These are phyloP conservation scores for Salix dunnii DNA, from an alignment of 345 rosid species.

Conservation along the genomic window DNA sequence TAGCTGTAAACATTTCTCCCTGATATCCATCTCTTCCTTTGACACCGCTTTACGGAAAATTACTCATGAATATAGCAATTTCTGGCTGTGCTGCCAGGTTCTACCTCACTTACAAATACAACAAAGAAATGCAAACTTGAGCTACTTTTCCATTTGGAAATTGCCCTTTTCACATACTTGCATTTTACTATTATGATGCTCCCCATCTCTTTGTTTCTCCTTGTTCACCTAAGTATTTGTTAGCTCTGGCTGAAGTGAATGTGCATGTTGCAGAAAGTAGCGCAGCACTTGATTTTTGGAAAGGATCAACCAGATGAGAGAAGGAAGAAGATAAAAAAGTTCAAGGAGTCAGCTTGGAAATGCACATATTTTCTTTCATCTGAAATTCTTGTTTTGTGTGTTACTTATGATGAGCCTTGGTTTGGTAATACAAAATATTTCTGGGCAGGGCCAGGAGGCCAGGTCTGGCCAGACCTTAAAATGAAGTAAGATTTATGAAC, in stretches of 20 bases:
- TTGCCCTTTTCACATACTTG: background rate
- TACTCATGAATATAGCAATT: background rate
- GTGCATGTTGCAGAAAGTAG: conserved; percentile 51
- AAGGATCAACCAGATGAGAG: conserved; percentile 34
- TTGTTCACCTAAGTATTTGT: conserved; percentile 5
- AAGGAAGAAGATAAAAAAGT: conserved; percentile 60
- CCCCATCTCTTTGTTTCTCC: background rate
- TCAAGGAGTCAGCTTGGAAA: conserved; percentile 95
- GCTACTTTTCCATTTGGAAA: background rate
- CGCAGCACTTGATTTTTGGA: conserved; percentile 53
- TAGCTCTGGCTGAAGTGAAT: conserved; percentile 20
- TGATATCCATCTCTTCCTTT: background rate
- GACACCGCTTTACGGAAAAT: background rate
- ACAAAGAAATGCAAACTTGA: background rate
- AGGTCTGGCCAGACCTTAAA: conserved; percentile 83
- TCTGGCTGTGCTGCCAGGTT: background rate
- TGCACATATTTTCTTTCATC: conserved; percentile 72
- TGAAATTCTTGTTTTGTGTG: conserved; percentile 56
- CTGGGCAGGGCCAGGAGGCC: conserved; percentile 82
- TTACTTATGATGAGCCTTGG: conserved; percentile 80
- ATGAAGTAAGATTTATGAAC: conserved; percentile 50
- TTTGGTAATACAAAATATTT: conserved; percentile 62
- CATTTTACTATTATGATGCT: background rate
- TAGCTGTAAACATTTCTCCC: background rate
- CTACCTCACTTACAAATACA: background rate